Base-by-base conservation (phyloP, 768 basidiomycete genomes). In the Mycena albidolilacea region DNA sequence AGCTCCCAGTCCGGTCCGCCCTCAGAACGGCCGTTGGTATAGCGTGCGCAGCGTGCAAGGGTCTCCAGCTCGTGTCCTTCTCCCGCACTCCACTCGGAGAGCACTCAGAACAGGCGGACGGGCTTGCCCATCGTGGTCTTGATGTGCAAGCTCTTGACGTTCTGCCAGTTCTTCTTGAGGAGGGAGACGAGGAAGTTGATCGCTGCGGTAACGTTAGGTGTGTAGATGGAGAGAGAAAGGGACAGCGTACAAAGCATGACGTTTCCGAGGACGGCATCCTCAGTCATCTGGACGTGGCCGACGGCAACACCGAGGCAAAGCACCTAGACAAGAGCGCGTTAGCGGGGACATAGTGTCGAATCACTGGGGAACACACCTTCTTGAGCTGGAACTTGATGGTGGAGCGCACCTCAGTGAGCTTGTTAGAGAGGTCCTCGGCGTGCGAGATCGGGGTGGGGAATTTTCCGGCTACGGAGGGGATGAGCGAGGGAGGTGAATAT, bases 341-440 rank as follows among this genome's bases (percentile, higher is more conserved):
- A 46, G n/a, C 12, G 11, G 61, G 12, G 23, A 43, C 14, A 12
- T 0, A 38, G 30, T 2, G 19, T 37, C 6, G n/a, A 11, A 15
- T 21, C 46, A 12, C 23, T 15, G 21, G n/a, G 7, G 30, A 37
- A 64, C 66, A 46, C 35, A 75, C 74, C 88, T 97, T 97, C 91
- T 98, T 98, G 68, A 99, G 91, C 90, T 98, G 97, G 95, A 99
- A 98, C 88, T 99, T 99, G 91, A 99, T 99, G 77, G 97, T 99
- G 77, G 96, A 97, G 82, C 95, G 94, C 78, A 99, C 97, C 84
- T 99, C 98, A 76, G 85, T 91, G 82, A 98, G 87, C 88, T 98
- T 98, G 88, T 91, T 93, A 81, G 80, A 79, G 67, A 99, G 86
- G 85, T 99, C 97, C 81, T 99, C 98, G 39, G 89, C 82, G 83